Base-by-base conservation (phyloP, 2,329 filamentous ascomycete species). In the Capronia coronata region DNA sequence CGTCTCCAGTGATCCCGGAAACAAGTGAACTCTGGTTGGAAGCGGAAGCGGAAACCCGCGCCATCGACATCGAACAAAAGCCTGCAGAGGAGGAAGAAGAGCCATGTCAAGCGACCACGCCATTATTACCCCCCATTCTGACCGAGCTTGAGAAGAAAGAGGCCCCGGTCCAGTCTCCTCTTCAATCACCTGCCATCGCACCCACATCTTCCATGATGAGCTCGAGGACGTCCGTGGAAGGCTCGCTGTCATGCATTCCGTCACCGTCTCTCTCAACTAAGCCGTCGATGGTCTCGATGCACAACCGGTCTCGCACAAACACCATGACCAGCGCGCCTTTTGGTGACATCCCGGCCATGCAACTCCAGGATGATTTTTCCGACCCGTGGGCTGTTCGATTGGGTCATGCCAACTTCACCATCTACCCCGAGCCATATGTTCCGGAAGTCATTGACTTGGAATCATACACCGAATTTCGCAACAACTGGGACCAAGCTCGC, bases 381-480 rank as follows among this genome's bases (percentile, higher is more conserved):
- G 88, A 94, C 64, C 81, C 84, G 58, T 96, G 91, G 91, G 84
- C 87, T 1, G 80, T 84, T 62, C 82, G 81, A 49, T 79, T 97
- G 11, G 91, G 91, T 22, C 90, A 97, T 65, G 90, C 90, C 57
- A 95, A 97, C 71, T 96, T 94, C 66, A 90, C 80, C 61, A 94
- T 97, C 59, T 72, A 79, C 18, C 90, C 90, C 0, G 79, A 83
- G 64, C 91, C 90, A 0, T 95, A 95, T 63, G 68, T 79, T 7
- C 84, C 87, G 0, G 76, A 81, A 13, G 64, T 64, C 2, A 79
- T 79, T 55, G 80, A 84, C 57, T 63, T 82, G 8, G 74, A 78
- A 3, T 70, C 75, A 2, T 80, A 82, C 62, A 77, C 77, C 27
- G 77, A 81, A 62, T 75, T 95, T 43, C 81, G 85, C 44, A 75